Evolutionary conservation across 2,329 filamentous ascomycete species (phyloP).

Genomic region (Fusarium keratoplasticum): DNA sequence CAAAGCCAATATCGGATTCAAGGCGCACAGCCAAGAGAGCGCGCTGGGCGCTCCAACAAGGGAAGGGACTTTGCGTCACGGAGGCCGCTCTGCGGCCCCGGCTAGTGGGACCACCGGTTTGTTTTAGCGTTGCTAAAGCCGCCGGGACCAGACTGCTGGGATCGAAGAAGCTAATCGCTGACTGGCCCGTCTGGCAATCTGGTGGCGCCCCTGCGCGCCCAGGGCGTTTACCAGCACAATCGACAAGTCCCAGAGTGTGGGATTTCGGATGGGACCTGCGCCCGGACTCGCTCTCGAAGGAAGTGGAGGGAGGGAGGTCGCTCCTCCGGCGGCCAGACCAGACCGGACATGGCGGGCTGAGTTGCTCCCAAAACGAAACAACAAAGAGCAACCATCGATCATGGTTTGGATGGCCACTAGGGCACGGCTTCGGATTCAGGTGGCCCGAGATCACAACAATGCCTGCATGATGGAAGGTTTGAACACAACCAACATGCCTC

Average conservation of each 20-base stretch:
- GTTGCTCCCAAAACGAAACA: slow-evolving; percentile 5
- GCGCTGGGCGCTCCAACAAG: slow-evolving; percentile 3
- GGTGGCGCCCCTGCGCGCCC: slow-evolving; percentile 21
- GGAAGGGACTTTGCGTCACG: slow-evolving; percentile 21
- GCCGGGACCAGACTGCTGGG: slow-evolving; percentile 52
- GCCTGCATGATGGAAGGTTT: slow-evolving; percentile 2
- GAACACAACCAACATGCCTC: slow-evolving; percentile 16
- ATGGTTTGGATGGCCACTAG: not conserved
- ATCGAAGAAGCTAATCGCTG: slow-evolving; percentile 28
- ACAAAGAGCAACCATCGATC: slow-evolving; percentile 5
- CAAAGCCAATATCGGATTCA: not conserved
- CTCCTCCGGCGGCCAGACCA: slow-evolving; percentile 21
- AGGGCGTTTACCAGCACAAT: slow-evolving; percentile 36
- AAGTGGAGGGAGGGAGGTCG: slow-evolving; percentile 12
- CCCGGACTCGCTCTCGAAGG: slow-evolving; percentile 1
- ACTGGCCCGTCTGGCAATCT: slow-evolving; percentile 37
- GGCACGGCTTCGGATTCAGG: slow-evolving; percentile 20
- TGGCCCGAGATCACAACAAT: slow-evolving; percentile 2
- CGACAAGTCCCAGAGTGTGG: slow-evolving; percentile 12
- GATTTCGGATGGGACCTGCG: slow-evolving; percentile 14
- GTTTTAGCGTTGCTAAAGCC: slow-evolving; percentile 47
- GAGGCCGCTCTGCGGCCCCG: slow-evolving; percentile 31
- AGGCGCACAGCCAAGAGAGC: not conserved
- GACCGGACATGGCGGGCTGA: slow-evolving; percentile 21
- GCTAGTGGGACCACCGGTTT: slow-evolving; percentile 42